A percentile compares a stretch with the other conserved stretches of the same genome.
Conservation (phyloP, 441 rosid genomes). For the Corymbia citriodora region DNA sequence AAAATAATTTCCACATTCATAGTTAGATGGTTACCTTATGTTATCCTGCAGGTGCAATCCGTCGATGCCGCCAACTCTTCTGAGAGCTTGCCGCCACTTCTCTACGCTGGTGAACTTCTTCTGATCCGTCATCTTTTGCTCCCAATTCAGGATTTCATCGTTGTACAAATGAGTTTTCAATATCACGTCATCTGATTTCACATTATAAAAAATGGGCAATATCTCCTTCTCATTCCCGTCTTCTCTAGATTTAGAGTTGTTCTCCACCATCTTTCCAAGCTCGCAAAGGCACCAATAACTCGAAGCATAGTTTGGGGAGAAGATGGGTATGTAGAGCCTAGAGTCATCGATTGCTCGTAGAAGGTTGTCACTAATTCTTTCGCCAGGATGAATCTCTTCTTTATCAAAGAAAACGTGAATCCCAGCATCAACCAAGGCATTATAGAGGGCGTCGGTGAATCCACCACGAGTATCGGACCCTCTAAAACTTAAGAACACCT, state of each 20-base stretch:
- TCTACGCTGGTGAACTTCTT: not conserved
- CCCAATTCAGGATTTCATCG: not conserved
- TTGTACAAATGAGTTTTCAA: not conserved
- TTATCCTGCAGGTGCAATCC: not conserved
- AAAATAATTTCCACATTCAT: not conserved
- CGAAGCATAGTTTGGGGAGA: not conserved
- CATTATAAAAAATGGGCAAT: not conserved
- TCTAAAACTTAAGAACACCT: not conserved
- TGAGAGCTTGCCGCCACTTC: not conserved
- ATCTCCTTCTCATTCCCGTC: not conserved
- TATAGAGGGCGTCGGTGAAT: not conserved
- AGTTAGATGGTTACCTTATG: not conserved
- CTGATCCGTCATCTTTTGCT: not conserved
- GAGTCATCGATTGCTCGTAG: not conserved
- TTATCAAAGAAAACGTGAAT: not conserved
- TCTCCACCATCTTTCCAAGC: not conserved
- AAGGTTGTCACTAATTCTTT: not conserved
- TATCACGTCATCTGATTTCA: not conserved
- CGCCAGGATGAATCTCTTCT: not conserved
- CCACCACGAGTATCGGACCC: not conserved
- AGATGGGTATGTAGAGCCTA: not conserved
- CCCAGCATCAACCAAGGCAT: not conserved
- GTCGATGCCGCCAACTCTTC: not conserved
- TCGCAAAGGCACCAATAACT: not conserved
- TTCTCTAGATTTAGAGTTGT: not conserved